Conservation (phyloP, 805 yeast species). For the Soucietia sequanensis region DNA sequence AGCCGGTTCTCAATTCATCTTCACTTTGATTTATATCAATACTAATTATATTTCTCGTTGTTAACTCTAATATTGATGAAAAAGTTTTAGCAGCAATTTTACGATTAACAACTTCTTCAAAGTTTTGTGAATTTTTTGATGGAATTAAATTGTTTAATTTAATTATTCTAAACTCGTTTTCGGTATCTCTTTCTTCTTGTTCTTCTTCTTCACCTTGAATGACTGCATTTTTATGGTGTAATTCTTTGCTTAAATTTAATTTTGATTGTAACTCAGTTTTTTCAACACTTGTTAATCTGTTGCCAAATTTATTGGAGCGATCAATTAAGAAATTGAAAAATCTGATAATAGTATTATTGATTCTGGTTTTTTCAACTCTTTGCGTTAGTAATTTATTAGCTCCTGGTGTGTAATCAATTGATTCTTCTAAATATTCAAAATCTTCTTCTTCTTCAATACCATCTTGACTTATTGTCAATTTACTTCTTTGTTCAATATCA, state of each 20-base stretch:
- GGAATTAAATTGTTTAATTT: no score
- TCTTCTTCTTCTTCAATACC: no score
- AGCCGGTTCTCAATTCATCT: neutral
- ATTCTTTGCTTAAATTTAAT: neutral
- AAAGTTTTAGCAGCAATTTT: slow-evolving; percentile 28
- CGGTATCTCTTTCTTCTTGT: neutral
- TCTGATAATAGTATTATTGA: no score
- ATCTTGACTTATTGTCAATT: neutral
- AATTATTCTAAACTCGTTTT: no score
- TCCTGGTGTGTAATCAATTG: slow-evolving; percentile 7
- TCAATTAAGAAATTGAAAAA: no score
- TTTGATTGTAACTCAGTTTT: no score
- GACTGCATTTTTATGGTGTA: no score
- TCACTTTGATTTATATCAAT: no score
- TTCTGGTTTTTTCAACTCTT: no score
- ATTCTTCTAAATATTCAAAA: no score
- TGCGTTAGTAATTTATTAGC: slow-evolving; percentile 6
- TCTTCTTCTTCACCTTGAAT: slow-evolving; percentile 2
- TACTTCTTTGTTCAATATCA: slow-evolving; percentile 1
- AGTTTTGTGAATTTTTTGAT: slow-evolving; percentile 1
- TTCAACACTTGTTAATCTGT: no score
- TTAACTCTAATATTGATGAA: slow-evolving; percentile 23
- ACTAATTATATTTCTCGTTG: slow-evolving; percentile 14
- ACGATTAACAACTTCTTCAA: slow-evolving; percentile 12
- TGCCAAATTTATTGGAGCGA: no score